A percentile compares a stretch with the other conserved stretches of the same genome.
Conservation (phyloP, 176 grass and related monocot species). For the Chrysopogon serrulatus region DNA sequence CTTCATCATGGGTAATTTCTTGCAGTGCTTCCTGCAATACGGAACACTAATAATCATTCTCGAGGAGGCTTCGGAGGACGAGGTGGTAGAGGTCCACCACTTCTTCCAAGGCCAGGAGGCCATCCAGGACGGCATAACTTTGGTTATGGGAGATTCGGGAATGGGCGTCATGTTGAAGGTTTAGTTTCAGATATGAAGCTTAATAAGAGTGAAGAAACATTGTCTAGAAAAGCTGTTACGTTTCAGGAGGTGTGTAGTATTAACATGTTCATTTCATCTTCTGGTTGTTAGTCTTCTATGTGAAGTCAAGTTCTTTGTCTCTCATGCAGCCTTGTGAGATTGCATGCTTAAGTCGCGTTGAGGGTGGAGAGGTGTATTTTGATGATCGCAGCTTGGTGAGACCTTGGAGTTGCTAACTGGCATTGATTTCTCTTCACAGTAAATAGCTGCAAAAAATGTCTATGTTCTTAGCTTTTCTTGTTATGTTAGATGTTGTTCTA, state of each 20-base stretch:
- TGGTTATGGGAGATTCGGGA: conserved; percentile 70
- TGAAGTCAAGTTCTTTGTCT: conserved; percentile 18
- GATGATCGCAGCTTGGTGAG: conserved; percentile 94
- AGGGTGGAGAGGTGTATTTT: conserved; percentile 85
- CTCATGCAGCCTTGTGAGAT: conserved; percentile 93
- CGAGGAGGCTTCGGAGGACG: conserved; percentile 67
- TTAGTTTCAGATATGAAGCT: conserved; percentile 98
- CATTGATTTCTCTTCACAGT: conserved; percentile 25
- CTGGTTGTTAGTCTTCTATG: conserved; percentile 13
- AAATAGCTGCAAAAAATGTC: not conserved
- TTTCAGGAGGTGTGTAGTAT: conserved; percentile 74
- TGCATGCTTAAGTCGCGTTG: conserved; percentile 75
- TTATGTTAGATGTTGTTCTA: conserved; percentile 16
- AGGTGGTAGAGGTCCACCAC: conserved; percentile 74
- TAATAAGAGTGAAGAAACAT: conserved; percentile 98
- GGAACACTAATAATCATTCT: conserved; percentile 65
- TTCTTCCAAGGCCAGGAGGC: conserved; percentile 86
- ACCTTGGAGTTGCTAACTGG: not conserved
- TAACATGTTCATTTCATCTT: conserved; percentile 1
- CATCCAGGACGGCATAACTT: conserved; percentile 64
- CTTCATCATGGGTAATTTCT: conserved; percentile 7
- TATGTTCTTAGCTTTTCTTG: not conserved
- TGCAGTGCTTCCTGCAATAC: conserved; percentile 68
- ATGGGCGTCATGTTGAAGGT: conserved; percentile 76
- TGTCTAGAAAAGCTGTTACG: conserved; percentile 86